Evolutionary conservation across 208 protist genomes (phyloP), one percentile per base, ranked within the genome.

Genomic region (Vickermania spadyakhi): DNA sequence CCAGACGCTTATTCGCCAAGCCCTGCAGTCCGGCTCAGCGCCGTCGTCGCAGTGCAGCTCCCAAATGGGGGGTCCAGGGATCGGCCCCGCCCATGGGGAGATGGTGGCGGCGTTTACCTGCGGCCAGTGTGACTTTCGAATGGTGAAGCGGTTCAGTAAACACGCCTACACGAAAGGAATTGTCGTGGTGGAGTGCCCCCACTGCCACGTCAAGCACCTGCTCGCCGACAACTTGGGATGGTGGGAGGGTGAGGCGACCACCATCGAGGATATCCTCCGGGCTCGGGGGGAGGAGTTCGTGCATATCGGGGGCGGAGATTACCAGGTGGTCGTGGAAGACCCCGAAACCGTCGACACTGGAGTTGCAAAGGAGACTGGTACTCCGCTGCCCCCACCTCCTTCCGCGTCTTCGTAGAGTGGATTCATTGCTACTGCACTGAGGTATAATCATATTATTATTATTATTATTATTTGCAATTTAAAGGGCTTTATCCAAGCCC

Each of bases 201-300:
- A 77, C 55, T 97, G 92, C 72, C 66, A 75, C 18, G 74, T 81
- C 21, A 79, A 83, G 68, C 92, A 97, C 64, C 73, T 97, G 22
- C 64, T 97, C 31, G 92, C 92, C 0, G 92, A 97, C 68, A 93
- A 97, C 72, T 70, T 96, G 29, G 89, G 89, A 31, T 97, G 89
- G 88, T 76, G 96, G 66, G 64, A 75, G 26, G 80, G 90, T 63
- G 77, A 80, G 53, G 63, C 74, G 23, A 76, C 60, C 30, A 95
- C 78, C 69, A 79, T 94, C 62, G 89, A 96, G 70, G 86, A 96
- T 51, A 89, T 87, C 21, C 64, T 94, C 36, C 59, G 72, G 3
- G 81, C 81, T 55, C 86, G 84, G 56, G 81, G 83, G 0, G 83
- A 94, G 60, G 65, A 65, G 30, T 89, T 93, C 65, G 59, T 76